Conservation (phyloP, 495 filamentous ascomycete genomes). For the Penicillium daleae region DNA sequence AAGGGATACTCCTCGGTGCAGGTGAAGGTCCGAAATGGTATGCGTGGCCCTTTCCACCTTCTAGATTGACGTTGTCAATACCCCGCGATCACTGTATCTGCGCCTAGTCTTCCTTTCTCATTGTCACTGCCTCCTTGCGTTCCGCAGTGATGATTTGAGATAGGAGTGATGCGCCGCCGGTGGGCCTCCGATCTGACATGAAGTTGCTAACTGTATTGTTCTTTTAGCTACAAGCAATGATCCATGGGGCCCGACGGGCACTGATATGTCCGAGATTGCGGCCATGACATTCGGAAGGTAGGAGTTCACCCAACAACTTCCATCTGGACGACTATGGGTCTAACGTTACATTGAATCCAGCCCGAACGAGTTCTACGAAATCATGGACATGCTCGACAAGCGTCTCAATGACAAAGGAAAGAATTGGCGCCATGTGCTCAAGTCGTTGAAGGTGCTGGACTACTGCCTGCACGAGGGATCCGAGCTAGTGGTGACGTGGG, state of each 20-base stretch:
- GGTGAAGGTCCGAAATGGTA: slow-evolving; percentile 99
- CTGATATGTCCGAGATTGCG: slow-evolving; percentile 98
- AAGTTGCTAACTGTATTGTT: slow-evolving; percentile 11
- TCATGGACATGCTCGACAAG: slow-evolving; percentile 99
- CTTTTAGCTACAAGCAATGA: slow-evolving; percentile 93
- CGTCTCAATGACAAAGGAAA: slow-evolving; percentile 99
- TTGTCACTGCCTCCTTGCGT: slow-evolving; percentile 13
- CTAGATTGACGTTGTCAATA: neutral
- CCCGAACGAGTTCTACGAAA: slow-evolving; percentile 97
- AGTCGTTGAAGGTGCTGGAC: slow-evolving; percentile 96
- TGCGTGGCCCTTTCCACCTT: slow-evolving; percentile 32
- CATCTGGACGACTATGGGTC: slow-evolving; percentile 8
- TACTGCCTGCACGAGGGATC: slow-evolving; percentile 98
- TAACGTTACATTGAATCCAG: slow-evolving; percentile 47
- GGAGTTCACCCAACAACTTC: slow-evolving; percentile 29
- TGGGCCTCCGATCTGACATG: neutral
- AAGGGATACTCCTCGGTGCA: slow-evolving; percentile 97
- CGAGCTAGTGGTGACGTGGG: slow-evolving; percentile 96
- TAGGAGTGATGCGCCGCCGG: neutral
- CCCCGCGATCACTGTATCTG: neutral
- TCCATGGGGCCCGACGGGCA: slow-evolving; percentile 97
- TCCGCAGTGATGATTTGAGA: neutral
- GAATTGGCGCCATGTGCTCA: slow-evolving; percentile 99
- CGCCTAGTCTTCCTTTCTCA: slow-evolving; percentile 13
- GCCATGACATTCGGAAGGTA: slow-evolving; percentile 97